Evolutionary conservation across 805 yeast species (phyloP), one percentile per base, ranked within the genome.

Genomic region (Pichia scutulata): DNA sequence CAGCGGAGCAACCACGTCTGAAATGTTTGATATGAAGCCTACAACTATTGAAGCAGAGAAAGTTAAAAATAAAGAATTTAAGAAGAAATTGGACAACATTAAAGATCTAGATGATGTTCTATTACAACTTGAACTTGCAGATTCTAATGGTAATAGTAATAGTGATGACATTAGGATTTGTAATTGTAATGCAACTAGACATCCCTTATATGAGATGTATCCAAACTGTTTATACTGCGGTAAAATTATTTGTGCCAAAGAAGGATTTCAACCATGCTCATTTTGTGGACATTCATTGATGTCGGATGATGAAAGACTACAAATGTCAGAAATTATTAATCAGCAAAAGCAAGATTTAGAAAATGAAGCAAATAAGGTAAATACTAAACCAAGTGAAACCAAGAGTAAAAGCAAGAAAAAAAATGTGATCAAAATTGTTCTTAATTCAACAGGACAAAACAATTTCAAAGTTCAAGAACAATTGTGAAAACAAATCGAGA

Each of bases 161-260:
- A 21, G 24, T 26, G 44, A 26, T 8, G 46, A 48, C 18, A 55
- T 50, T 48, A 56, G 59, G 48, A 61, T 53, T 5, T 90, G 98
- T 63, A 78, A 84, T 54, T 90, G 98, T 61, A 86, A 84, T 81
- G 97, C 92, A 1, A 78, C 85, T 0, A 72, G 86, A 52, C 99
- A 93, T 62, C 96, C 97, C 3, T 68, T 93, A 28, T 85, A 89
- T 55, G 95, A 87, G 50, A 76, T 85, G 55, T 93, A 95, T 2
- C 98, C 99, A 1, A 93, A 93, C 63, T 93, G 99, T 60, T 68
- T 93, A 40, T 82, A 85, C 52, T 93, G 99, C 65, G 99, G 99
- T 12, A 87, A 89, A 65, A 87, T 93, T 41, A 87, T 93, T 2
- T 93, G 99, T 70, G 75, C 77, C 4, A 83, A 82, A 57, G 98